Evolutionary conservation across 108 stramenopile species (phyloP), one percentile per base, ranked within the genome.

Genomic region (Epithemia pelagica): DNA sequence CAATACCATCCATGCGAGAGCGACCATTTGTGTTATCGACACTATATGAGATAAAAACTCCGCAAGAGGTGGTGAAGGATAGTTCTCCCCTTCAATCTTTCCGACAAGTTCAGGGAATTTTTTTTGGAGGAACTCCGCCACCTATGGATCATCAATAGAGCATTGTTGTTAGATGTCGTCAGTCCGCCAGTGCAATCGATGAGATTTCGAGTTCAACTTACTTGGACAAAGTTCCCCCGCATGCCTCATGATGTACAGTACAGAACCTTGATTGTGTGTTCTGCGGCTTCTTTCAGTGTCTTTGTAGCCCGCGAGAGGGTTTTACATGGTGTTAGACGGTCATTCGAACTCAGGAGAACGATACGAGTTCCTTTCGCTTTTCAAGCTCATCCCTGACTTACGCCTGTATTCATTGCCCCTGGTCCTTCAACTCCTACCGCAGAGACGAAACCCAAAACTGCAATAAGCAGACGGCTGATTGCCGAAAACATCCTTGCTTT

Each of bases 221-320:
- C 37, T 64, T 86, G 72, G 30, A 82, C 53, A 77, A 85, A 94
- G 82, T 91, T 90, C 72, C 84, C 74, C 86, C 82, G 63, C 83
- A 89, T 89, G 58, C 92, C 92, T 91, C 92, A 94, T 67, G 76
- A 68, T 30, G 57, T 67, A 62, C 80, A 85, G 66, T 54, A 85
- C 26, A 63, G 53, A 67, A 85, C 64, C 53, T 81, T 78, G 22
- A 85, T 60, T 7, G 52, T 55, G 28, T 82, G 73, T 3, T 71
- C 65, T 20, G 20, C 57, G 22, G 27, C 67, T 29, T 58, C 70
- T 28, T 46, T 33, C 57, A 58, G 10, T 15, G 20, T 37, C 57
- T 30, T 59, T 21, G 25, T 25, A 52, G 18, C 18, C 15, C 18
- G 52, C 15, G 52, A 52, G 20, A 19, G 52, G 18, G 52, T 22